These are phyloP conservation scores for Cymodocea nodosa DNA, from an alignment of 116 monocot genomes.

Conservation along the genomic window DNA sequence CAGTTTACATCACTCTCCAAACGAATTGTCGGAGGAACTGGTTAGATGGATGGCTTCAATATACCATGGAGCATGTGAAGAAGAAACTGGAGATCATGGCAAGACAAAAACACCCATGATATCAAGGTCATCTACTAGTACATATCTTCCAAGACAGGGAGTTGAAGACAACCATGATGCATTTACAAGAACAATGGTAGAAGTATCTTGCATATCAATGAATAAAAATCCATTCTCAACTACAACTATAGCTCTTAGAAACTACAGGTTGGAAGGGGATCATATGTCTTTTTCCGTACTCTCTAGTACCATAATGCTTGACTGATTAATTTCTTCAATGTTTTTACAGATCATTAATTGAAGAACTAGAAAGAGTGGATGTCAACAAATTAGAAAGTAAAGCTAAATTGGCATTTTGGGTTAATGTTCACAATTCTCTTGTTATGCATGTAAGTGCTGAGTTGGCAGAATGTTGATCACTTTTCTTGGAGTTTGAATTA, in stretches of 20 bases:
- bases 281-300: background rate
- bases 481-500: background rate
- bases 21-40: conserved; percentile 76
- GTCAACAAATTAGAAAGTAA: conserved; percentile 26
- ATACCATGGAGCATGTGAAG: conserved; percentile 31
- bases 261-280: conserved; percentile 35
- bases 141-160: conserved; percentile 20
- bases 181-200: conserved; percentile 17
- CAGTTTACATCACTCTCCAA: conserved; percentile 47
- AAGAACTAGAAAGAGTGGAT: conserved; percentile 63
- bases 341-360: conserved; percentile 46
- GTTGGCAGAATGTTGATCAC: background rate
- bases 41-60: conserved; percentile 71
- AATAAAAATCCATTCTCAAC: conserved; percentile 38
- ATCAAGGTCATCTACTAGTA: conserved; percentile 52
- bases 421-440: conserved; percentile 79
- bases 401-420: conserved; percentile 77
- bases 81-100: conserved; percentile 21
- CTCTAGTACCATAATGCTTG: background rate
- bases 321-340: background rate
- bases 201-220: conserved; percentile 37
- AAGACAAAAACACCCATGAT: conserved; percentile 23
- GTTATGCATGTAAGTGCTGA: conserved; percentile 55
- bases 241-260: conserved; percentile 36
- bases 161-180: conserved; percentile 16